Percentiles rank a stretch among this genome's conserved stretches.
Evolutionary conservation across 176 grass and related monocot genomes (phyloP).

Genomic region (Eremochloa ophiuroides): DNA sequence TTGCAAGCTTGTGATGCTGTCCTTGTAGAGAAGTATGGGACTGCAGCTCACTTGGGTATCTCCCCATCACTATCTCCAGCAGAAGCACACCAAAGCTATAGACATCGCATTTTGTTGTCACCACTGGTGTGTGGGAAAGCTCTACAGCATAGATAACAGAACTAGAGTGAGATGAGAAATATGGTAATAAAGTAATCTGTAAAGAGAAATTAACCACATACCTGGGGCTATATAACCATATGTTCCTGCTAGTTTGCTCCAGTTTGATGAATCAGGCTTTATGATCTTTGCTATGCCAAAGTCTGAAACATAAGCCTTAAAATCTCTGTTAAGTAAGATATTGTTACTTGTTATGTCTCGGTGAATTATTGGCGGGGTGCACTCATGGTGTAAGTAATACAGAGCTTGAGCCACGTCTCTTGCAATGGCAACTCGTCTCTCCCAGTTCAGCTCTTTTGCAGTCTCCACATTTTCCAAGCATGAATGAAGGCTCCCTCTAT

Average conservation of each 20-base stretch:
- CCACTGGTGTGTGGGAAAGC: not conserved
- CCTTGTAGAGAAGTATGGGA: not conserved
- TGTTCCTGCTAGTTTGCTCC: not conserved
- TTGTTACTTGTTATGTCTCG: not conserved
- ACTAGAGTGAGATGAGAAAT: not conserved
- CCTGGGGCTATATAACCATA: not conserved
- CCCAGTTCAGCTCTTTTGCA: not conserved
- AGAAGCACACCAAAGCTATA: constrained; percentile 3
- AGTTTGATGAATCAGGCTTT: not conserved
- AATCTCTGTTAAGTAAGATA: not conserved
- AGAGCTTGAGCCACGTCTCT: not conserved
- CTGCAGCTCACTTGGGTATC: not conserved
- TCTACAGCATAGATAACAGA: not conserved
- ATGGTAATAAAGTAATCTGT: not conserved
- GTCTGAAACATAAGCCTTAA: not conserved
- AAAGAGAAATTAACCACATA: not conserved
- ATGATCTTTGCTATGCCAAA: not conserved
- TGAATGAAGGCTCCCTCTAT: not conserved
- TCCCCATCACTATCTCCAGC: not conserved
- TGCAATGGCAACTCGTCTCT: not conserved
- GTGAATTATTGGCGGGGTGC: not conserved
- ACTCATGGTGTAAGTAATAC: not conserved
- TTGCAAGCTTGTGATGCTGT: not conserved
- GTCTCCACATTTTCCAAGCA: not conserved
- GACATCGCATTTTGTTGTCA: not conserved